Conservation (phyloP, 148 eudicot genomes). For the Suaeda aralocaspica region DNA sequence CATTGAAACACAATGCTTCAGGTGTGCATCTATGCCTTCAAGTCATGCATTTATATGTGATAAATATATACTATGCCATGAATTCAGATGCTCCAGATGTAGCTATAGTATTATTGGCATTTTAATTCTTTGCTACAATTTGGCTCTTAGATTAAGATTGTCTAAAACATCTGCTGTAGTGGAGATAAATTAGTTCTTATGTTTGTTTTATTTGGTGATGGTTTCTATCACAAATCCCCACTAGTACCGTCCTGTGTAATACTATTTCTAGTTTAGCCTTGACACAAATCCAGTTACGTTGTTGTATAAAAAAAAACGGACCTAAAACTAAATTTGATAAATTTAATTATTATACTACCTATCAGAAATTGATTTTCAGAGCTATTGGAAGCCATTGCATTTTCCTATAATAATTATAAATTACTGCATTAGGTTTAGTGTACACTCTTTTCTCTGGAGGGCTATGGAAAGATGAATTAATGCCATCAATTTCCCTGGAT, state of each 20-base stretch:
- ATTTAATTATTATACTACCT: background rate
- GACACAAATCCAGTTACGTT: background rate
- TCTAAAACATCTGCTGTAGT: background rate
- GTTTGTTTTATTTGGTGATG: background rate
- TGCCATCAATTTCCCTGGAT: background rate
- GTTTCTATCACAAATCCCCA: background rate
- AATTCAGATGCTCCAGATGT: background rate
- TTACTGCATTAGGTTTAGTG: no score
- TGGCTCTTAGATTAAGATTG: background rate
- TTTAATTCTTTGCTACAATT: background rate
- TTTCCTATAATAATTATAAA: no score
- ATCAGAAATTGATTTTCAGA: background rate
- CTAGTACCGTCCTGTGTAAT: background rate
- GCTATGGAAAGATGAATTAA: background rate
- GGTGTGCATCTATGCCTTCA: slow-evolving; percentile 39
- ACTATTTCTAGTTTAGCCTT: background rate
- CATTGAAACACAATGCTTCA: slow-evolving; percentile 80
- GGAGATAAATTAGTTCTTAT: background rate
- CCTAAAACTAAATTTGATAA: background rate
- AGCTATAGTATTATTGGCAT: background rate
- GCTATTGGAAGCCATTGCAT: no score
- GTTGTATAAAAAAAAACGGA: background rate
- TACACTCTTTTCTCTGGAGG: background rate
- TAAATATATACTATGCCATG: background rate
- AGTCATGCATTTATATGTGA: background rate